Evolutionary conservation across 352 stramenopile genomes (phyloP).

Genomic region (Phytophthora niederhauseri): DNA sequence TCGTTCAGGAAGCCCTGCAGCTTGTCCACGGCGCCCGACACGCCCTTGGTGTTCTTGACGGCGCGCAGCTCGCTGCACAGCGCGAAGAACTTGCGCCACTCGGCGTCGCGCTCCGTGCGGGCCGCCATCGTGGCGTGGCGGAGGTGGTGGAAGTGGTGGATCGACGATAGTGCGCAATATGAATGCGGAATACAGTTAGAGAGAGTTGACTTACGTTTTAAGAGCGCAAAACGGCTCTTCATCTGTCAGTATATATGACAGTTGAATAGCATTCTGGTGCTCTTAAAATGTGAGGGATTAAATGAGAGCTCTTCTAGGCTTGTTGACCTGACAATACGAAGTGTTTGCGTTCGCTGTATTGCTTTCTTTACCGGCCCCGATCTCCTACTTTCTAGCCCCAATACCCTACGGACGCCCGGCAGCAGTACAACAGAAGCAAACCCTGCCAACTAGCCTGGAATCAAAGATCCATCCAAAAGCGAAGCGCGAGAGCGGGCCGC

Average conservation of each 20-base stretch:
- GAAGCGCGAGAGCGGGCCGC: slow-evolving; percentile 8
- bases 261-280: too few relatives aligned
- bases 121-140: slow-evolving; percentile 9
- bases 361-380: slow-evolving; percentile 17
- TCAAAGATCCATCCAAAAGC: slow-evolving; percentile 18
- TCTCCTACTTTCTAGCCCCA: slow-evolving; percentile 30
- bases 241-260: too few relatives aligned
- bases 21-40: slow-evolving; percentile 34
- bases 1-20: slow-evolving; percentile 60
- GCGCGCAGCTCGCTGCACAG: slow-evolving; percentile 53
- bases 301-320: too few relatives aligned
- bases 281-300: too few relatives aligned
- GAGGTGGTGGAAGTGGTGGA: neutral
- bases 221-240: too few relatives aligned
- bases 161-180: too few relatives aligned
- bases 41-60: slow-evolving; percentile 48
- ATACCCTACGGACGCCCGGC: slow-evolving; percentile 15
- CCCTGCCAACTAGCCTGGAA: slow-evolving; percentile 14
- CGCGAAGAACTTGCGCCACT: slow-evolving; percentile 56
- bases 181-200: too few relatives aligned
- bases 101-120: slow-evolving; percentile 21
- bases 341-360: slow-evolving; percentile 25
- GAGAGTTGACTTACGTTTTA: too few relatives aligned
- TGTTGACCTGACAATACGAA: slow-evolving; percentile 4
- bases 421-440: slow-evolving; percentile 22